These are phyloP conservation scores for Penicillium malachiteum DNA, from an alignment of 495 filamentous ascomycete genomes.

Conservation along the genomic window DNA sequence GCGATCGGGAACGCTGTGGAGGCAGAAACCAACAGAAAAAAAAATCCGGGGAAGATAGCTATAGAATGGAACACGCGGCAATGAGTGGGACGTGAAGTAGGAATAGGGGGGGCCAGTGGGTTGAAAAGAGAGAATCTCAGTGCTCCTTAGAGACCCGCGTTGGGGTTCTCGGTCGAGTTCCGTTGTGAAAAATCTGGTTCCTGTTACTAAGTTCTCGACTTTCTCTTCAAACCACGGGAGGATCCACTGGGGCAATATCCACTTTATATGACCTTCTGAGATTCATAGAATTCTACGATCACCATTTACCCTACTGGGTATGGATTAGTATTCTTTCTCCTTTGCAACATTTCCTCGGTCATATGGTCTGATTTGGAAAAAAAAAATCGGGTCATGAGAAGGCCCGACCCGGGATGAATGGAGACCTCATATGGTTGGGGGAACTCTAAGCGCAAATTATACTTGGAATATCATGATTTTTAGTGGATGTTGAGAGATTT, in stretches of 20 bases:
- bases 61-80: constrained; percentile 1
- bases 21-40: not conserved
- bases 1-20: constrained; percentile 6
- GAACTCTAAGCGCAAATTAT: too few species aligned
- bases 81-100: constrained; percentile 2
- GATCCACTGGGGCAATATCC: not conserved
- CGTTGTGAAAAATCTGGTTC: constrained; percentile 8
- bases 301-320: too few species aligned
- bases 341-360: too few species aligned
- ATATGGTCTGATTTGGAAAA: too few species aligned
- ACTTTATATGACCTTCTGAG: too few species aligned
- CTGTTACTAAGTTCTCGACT: not conserved
- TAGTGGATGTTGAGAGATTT: too few species aligned
- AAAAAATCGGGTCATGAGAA: too few species aligned
- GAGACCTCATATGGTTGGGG: too few species aligned
- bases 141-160: constrained; percentile 1
- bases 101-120: constrained; percentile 1
- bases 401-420: too few species aligned
- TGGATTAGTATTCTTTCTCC: too few species aligned
- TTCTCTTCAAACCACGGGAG: not conserved
- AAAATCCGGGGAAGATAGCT: constrained; percentile 21
- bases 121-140: not conserved
- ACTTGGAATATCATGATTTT: too few species aligned
- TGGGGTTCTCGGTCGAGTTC: constrained; percentile 28
- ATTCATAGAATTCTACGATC: too few species aligned